phyloP scores from a whole-genome alignment of 768 basidiomycete species.

The Chalciporus piperatus region DNA sequence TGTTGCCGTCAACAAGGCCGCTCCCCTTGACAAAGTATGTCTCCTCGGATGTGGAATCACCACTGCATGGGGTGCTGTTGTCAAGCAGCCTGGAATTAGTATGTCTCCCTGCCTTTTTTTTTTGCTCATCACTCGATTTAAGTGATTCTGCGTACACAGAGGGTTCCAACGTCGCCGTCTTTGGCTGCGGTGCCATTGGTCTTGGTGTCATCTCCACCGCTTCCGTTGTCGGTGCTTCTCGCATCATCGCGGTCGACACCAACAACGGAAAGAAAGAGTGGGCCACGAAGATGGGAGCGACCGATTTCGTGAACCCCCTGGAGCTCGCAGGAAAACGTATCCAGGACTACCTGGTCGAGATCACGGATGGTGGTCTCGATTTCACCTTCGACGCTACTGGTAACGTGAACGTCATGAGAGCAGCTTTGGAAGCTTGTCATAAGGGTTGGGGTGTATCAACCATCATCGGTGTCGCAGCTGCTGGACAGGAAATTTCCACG shows the following conservation, averaged over 20 bases:
- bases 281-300: constrained; percentile 92
- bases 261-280: constrained; percentile 84
- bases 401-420: constrained; percentile 91
- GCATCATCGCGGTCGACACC: constrained; percentile 90
- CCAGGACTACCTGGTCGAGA: constrained; percentile 85
- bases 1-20: constrained; percentile 80
- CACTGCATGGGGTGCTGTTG: constrained; percentile 96
- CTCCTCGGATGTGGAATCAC: constrained; percentile 95
- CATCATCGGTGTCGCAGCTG: constrained; percentile 94
- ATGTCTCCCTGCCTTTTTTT: constrained; percentile 25
- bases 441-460: constrained; percentile 99
- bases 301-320: constrained; percentile 88
- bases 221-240: constrained; percentile 70
- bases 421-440: constrained; percentile 97
- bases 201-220: constrained; percentile 89
- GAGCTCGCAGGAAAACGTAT: constrained; percentile 77
- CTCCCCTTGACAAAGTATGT: constrained; percentile 95
- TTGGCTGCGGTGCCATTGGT: constrained; percentile 95
- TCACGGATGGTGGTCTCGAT: constrained; percentile 96
- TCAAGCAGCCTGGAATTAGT: constrained; percentile 87
- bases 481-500: constrained; percentile 92
- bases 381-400: constrained; percentile 98
- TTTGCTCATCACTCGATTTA: neutral
- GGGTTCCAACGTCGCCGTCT: constrained; percentile 87
- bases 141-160: constrained; percentile 39